Percentiles rank a stretch among this genome's conserved stretches.
Conservation (phyloP, 495 filamentous ascomycete species). For the Trichoderma gamsii region DNA sequence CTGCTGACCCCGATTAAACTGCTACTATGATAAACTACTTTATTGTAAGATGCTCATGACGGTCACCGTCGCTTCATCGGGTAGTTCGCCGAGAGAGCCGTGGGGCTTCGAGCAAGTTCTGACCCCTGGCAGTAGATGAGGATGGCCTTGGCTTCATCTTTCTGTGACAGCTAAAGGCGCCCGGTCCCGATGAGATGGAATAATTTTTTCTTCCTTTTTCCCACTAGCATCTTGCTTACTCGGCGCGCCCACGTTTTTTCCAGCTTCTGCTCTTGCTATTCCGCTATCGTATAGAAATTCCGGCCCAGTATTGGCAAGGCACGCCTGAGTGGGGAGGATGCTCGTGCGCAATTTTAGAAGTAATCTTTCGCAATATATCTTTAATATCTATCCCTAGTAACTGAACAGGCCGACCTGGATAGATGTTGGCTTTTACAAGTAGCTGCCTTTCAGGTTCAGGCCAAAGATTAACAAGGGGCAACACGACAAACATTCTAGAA, state of each 20-base stretch:
- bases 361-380: slow-evolving; percentile 8
- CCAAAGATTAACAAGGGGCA: neutral
- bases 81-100: neutral
- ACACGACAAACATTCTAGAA: neutral
- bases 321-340: slow-evolving; percentile 4
- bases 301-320: neutral
- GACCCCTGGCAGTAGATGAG: neutral
- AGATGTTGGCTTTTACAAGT: neutral
- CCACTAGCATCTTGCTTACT: neutral
- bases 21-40: neutral
- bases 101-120: slow-evolving; percentile 4
- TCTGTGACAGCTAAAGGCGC: slow-evolving; percentile 6
- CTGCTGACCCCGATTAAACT: neutral
- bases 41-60: neutral
- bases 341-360: slow-evolving; percentile 4
- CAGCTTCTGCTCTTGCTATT: neutral
- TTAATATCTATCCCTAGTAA: slow-evolving; percentile 9
- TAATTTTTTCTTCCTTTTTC: neutral
- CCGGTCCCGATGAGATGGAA: neutral
- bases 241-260: neutral
- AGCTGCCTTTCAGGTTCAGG: slow-evolving; percentile 13
- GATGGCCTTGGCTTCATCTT: slow-evolving; percentile 7
- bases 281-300: neutral
- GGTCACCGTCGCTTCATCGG: neutral
- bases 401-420: neutral